A percentile compares a stretch with the other conserved stretches of the same genome.
These are phyloP conservation scores for Cladorrhinum sp. DNA, from an alignment of 2,329 filamentous ascomycete genomes.

Conservation along the genomic window DNA sequence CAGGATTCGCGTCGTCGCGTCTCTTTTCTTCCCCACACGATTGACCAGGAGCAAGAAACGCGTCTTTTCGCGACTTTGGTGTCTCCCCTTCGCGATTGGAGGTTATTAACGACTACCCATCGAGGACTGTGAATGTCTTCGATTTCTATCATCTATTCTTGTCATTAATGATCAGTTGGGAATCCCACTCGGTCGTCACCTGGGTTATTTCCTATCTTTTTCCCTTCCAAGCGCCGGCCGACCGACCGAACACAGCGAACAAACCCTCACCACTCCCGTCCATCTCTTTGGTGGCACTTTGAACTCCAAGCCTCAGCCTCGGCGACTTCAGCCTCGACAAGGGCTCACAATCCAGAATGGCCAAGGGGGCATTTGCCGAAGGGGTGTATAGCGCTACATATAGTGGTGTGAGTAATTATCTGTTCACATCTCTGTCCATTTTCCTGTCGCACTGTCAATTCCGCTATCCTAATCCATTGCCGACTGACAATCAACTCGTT, in stretches of 20 bases:
- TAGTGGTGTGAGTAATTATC: conserved; percentile 63
- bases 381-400: conserved; percentile 68
- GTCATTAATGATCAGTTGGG: not conserved
- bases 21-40: conserved; percentile 17
- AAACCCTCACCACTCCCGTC: not conserved
- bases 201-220: not conserved
- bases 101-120: conserved; percentile 7
- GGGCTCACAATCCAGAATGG: conserved; percentile 38
- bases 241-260: not conserved
- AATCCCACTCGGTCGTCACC: not conserved
- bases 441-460: too few relatives aligned
- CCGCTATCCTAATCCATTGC: conserved; percentile 3
- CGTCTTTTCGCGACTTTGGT: conserved; percentile 26
- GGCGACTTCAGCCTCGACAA: conserved; percentile 2
- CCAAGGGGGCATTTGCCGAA: conserved; percentile 40
- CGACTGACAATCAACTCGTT: conserved; percentile 13
- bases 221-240: not conserved
- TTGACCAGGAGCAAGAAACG: conserved; percentile 15
- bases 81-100: conserved; percentile 4
- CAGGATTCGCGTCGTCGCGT: conserved; percentile 26
- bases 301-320: not conserved
- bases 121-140: conserved; percentile 2
- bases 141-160: not conserved
- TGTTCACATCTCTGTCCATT: too few relatives aligned
- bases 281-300: too few relatives aligned